Evolutionary conservation across 352 stramenopile genomes (phyloP).

Genomic region (Blastocystis sp.): DNA sequence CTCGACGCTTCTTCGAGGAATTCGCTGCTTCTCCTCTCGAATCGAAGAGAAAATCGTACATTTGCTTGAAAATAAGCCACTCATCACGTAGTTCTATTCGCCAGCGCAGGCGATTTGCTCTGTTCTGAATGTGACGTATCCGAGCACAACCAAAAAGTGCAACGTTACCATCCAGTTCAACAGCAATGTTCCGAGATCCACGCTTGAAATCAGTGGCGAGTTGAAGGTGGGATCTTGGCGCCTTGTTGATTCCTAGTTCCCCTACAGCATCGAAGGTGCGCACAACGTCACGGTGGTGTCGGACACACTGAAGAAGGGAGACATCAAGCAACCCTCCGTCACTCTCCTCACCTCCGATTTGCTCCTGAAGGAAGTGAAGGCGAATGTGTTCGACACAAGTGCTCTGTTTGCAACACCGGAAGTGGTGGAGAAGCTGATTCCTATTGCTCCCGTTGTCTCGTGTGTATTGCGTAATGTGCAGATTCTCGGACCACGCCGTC

Average conservation of each 20-base stretch:
- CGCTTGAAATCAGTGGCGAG: neutral
- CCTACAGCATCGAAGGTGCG: neutral
- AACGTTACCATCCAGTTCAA: slow-evolving; percentile 7
- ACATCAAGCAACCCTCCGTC: neutral
- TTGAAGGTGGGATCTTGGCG: neutral
- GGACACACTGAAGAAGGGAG: neutral
- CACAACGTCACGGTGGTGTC: slow-evolving; percentile 1
- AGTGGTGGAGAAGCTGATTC: neutral
- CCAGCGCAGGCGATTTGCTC: slow-evolving; percentile 4
- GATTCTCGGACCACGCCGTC: slow-evolving; percentile 14
- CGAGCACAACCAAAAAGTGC: neutral
- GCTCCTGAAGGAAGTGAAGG: neutral
- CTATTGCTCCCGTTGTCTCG: neutral
- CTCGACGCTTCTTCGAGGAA: neutral
- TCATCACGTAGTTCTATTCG: slow-evolving; percentile 21
- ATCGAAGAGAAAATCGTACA: neutral
- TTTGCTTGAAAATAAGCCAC: neutral
- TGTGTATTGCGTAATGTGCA: neutral
- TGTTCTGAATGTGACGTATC: slow-evolving; percentile 9
- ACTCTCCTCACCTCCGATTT: neutral
- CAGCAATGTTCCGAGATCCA: neutral
- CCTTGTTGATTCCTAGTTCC: neutral
- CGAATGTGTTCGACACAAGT: neutral
- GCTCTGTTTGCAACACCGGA: slow-evolving; percentile 9
- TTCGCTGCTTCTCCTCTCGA: slow-evolving; percentile 1